Evolutionary conservation across 768 basidiomycete genomes (phyloP), one percentile per base, ranked within the genome.

Genomic region (Tylopilus felleus): DNA sequence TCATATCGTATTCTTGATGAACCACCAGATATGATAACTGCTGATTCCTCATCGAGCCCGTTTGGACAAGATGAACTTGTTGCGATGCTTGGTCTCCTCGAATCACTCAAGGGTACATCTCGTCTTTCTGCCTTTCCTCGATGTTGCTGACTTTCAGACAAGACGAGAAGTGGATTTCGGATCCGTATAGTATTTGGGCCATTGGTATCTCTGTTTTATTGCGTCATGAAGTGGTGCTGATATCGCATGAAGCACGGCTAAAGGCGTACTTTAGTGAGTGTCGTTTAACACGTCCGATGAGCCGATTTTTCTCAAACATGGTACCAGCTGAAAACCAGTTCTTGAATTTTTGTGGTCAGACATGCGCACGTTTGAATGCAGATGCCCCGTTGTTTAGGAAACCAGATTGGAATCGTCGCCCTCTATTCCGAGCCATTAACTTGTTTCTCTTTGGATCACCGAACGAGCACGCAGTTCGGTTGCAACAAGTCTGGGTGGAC

Each of bases 1-100:
- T n/a, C n/a, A n/a, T n/a, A 1, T 2, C 3, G 13, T 41, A 5
- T 45, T 40, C 25, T 41, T 4, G 47, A 45, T 6, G 0, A 27
- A 38, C 12, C 3, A 12, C 12, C 9, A 61, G 60, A 63, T n/a
- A 54, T 63, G 45, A 53, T 61, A 29, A 61, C 60, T 8, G n/a
- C n/a, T n/a, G n/a, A n/a, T n/a, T n/a, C n/a, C n/a, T n/a, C n/a
- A n/a, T n/a, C n/a, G n/a, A n/a, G n/a, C n/a, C n/a, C n/a, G n/a
- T n/a, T n/a, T n/a, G n/a, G n/a, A n/a, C n/a, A n/a, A n/a, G n/a
- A n/a, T 16, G 52, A 61, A 4, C 45, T 62, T 1, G 33, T 44
- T 33, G 45, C 60, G 7, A 53, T 62, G 4, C 5, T 59, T 4
- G 56, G 54, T 22, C 48, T 62, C 3, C 27, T 61, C 36, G 53